These are phyloP conservation scores for Quercus phellos DNA, from an alignment of 331 rosid species.

Conservation along the genomic window DNA sequence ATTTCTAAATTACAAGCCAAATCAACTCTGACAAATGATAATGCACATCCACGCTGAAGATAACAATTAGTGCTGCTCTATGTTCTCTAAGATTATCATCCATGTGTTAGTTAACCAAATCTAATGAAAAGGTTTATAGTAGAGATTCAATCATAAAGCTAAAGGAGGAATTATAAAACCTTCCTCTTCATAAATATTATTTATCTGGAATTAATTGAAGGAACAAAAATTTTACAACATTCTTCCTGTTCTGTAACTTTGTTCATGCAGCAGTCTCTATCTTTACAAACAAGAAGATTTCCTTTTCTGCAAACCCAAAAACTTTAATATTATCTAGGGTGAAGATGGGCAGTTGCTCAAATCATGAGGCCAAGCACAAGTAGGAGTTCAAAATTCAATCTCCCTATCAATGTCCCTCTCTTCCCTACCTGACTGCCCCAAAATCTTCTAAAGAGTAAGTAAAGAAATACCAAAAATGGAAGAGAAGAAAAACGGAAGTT, in stretches of 20 bases:
- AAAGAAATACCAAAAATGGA: slow-evolving; percentile 29
- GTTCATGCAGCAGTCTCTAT: slow-evolving; percentile 26
- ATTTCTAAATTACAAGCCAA: slow-evolving; percentile 2
- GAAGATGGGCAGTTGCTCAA: slow-evolving; percentile 33
- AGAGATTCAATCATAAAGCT: slow-evolving; percentile 4
- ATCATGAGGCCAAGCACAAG: slow-evolving; percentile 27
- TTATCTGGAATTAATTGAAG: slow-evolving; percentile 37
- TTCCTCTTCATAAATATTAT: slow-evolving; percentile 50
- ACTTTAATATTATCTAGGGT: slow-evolving; percentile 35
- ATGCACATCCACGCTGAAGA: background rate
- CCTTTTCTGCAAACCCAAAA: slow-evolving; percentile 42
- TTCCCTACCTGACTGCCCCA: slow-evolving; percentile 36
- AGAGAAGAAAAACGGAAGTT: slow-evolving; percentile 11
- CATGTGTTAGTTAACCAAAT: background rate
- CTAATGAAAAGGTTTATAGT: slow-evolving; percentile 6
- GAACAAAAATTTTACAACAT: slow-evolving; percentile 47
- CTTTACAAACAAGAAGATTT: slow-evolving; percentile 37
- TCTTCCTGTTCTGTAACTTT: slow-evolving; percentile 23
- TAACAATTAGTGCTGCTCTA: background rate
- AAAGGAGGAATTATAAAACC: slow-evolving; percentile 42
- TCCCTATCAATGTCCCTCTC: slow-evolving; percentile 27
- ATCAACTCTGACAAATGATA: background rate
- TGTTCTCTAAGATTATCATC: background rate
- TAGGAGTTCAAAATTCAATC: slow-evolving; percentile 44
- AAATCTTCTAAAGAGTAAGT: slow-evolving; percentile 39